Evolutionary conservation across 768 basidiomycete species (phyloP).

Genomic region (Xerocomellus chrysenteron): DNA sequence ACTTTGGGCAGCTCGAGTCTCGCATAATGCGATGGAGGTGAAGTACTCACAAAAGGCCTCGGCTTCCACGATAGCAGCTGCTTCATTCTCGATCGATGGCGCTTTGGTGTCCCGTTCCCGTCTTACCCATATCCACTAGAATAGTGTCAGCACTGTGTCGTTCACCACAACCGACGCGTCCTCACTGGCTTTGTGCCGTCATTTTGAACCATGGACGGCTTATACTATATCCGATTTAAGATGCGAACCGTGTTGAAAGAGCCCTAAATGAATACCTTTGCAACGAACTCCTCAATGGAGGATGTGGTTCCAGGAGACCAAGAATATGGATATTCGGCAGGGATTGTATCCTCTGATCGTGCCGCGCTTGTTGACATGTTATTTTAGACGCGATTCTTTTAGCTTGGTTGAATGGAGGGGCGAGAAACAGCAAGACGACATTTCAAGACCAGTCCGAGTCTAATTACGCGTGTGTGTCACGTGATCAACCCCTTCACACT

Average conservation of each 20-base stretch:
- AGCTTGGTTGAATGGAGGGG: neutral
- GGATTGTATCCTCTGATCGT: conserved; percentile 40
- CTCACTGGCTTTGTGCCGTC: conserved; percentile 74
- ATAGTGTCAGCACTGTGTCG: neutral
- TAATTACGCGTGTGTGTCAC: neutral
- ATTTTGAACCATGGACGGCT: conserved; percentile 75
- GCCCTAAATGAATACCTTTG: conserved; percentile 41
- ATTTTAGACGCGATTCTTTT: neutral
- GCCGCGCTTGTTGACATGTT: conserved; percentile 11
- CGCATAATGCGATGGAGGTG: neutral
- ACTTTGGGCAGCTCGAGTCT: conserved; percentile 39
- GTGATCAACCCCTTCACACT: neutral
- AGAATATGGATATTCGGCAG: conserved; percentile 45
- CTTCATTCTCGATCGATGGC: conserved; percentile 10
- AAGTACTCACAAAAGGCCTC: conserved; percentile 39
- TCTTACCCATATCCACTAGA: conserved; percentile 68
- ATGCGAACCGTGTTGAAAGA: neutral
- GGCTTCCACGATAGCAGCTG: conserved; percentile 47
- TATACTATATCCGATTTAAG: conserved; percentile 46
- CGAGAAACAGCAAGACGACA: neutral
- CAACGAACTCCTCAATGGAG: conserved; percentile 52
- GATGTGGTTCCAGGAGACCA: conserved; percentile 47
- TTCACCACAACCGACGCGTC: neutral
- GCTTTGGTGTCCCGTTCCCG: conserved; percentile 9
- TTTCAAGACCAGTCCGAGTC: too few species aligned